A percentile compares a stretch with the other conserved stretches of the same genome.
phyloP scores from a whole-genome alignment of 2,329 filamentous ascomycete genomes.

The Lanzia echinophila region DNA sequence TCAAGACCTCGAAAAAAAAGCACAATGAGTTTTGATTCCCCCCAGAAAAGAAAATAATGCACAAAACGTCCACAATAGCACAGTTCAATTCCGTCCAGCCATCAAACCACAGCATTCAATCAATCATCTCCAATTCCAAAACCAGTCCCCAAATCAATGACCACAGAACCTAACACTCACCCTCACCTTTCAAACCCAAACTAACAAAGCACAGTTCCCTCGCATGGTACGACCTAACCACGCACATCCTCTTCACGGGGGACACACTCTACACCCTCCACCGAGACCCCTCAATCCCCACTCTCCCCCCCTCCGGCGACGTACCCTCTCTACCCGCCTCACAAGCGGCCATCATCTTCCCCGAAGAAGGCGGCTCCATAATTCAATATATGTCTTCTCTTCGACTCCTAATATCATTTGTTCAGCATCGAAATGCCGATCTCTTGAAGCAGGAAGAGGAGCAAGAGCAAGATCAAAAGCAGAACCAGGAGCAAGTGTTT shows the following conservation, averaged over 20 bases:
- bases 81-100: too few relatives aligned
- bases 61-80: too few relatives aligned
- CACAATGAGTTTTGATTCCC: too few relatives aligned
- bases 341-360: constrained; percentile 33
- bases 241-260: constrained; percentile 39
- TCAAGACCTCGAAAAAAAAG: too few relatives aligned
- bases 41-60: too few relatives aligned
- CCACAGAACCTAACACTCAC: too few relatives aligned
- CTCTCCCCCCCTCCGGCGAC: constrained; percentile 20
- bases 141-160: too few relatives aligned
- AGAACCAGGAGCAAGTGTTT: too few relatives aligned
- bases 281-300: constrained; percentile 24
- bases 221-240: constrained; percentile 22
- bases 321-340: constrained; percentile 15
- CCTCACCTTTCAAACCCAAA: too few relatives aligned
- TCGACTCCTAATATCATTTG: constrained; percentile 31
- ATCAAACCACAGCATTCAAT: too few relatives aligned
- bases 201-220: not conserved
- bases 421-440: constrained; percentile 29
- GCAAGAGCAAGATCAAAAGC: constrained; percentile 15
- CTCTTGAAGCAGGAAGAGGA: constrained; percentile 17
- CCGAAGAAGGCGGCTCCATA: constrained; percentile 33
- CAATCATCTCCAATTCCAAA: too few relatives aligned
- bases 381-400: constrained; percentile 35
- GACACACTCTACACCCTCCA: constrained; percentile 39